Evolutionary conservation across 78 protist species (phyloP).

Genomic region (Dictyostelium firmibasis): DNA sequence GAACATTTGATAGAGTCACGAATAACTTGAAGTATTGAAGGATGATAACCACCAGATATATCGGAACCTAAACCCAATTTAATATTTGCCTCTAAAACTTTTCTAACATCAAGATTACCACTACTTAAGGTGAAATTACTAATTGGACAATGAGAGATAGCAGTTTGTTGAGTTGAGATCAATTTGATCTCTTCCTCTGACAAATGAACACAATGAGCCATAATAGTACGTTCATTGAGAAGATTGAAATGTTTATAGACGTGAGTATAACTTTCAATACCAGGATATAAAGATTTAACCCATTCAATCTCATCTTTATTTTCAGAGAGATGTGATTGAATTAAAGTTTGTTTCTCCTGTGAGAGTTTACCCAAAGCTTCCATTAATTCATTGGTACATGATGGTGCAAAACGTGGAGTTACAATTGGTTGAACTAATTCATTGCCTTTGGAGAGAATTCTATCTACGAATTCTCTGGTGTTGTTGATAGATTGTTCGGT

Average conservation of each 20-base stretch:
- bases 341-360: background rate
- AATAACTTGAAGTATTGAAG: conserved; percentile 86
- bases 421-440: conserved; percentile 70
- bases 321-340: conserved; percentile 92
- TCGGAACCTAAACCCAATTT: conserved; percentile 94
- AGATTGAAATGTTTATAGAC: conserved; percentile 86
- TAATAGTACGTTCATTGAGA: conserved; percentile 73
- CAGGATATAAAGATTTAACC: conserved; percentile 79
- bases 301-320: conserved; percentile 79
- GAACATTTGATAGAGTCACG: conserved; percentile 86
- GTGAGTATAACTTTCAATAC: conserved; percentile 65
- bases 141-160: conserved; percentile 89
- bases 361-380: conserved; percentile 10
- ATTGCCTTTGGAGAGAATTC: background rate
- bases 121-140: conserved; percentile 76
- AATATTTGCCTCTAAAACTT: conserved; percentile 11
- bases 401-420: conserved; percentile 92
- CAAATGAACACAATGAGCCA: conserved; percentile 91
- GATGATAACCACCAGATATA: conserved; percentile 85
- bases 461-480: conserved; percentile 56
- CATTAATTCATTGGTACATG: conserved; percentile 86
- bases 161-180: conserved; percentile 21
- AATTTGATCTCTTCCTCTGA: conserved; percentile 54
- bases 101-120: conserved; percentile 77
- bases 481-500: conserved; percentile 69